Evolutionary conservation across 192 early-diverging fungal species (phyloP), one percentile per base, ranked within the genome.

Genomic region (Podochytrium sp.): DNA sequence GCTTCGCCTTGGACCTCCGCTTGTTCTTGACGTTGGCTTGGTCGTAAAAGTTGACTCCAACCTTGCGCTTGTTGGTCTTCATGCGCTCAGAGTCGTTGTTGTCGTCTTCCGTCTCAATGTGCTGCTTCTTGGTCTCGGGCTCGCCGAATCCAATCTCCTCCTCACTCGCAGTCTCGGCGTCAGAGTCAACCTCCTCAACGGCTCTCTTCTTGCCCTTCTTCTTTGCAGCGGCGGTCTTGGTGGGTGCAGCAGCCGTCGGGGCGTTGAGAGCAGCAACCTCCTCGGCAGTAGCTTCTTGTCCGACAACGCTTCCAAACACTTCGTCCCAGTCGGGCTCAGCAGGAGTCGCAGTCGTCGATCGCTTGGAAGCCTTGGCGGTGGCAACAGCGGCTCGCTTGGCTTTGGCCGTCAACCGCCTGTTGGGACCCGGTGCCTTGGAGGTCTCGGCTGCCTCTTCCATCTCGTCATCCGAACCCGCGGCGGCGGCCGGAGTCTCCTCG

Each of bases 11-110:
- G 78, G 89, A 94, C 43, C 94, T 86, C 81, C 94, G 95, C 79
- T 86, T 84, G 83, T 97, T 97, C 86, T 99, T 99, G 78, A 99
- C 91, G 79, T 99, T 99, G 77, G 95, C 94, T 2, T 83, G 85
- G 65, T 92, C 90, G 69, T 99, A 99, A 79, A 88, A 99, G 79
- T 98, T 92, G 41, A 84, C 87, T 53, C 95, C 95, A 51, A 93
- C 88, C 83, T 96, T 96, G 52, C 83, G 81, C 85, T 97, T 97
- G 87, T 95, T 97, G 40, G 94, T 96, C 34, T 90, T 94, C 92
- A 93, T 92, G 55, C 95, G 90, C 20, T 29, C 51, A 18, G 63
- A 59, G 6, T 38, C 43, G 25, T 65, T 30, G 20, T 7, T 20
- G 14, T 29, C 42, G 5, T 30, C 61, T 12, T 6, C n/a, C 32